Evolutionary conservation across 1,284 basidiomycete species (phyloP), one percentile per base, ranked within the genome.

Genomic region (Ganoderma lucidum): DNA sequence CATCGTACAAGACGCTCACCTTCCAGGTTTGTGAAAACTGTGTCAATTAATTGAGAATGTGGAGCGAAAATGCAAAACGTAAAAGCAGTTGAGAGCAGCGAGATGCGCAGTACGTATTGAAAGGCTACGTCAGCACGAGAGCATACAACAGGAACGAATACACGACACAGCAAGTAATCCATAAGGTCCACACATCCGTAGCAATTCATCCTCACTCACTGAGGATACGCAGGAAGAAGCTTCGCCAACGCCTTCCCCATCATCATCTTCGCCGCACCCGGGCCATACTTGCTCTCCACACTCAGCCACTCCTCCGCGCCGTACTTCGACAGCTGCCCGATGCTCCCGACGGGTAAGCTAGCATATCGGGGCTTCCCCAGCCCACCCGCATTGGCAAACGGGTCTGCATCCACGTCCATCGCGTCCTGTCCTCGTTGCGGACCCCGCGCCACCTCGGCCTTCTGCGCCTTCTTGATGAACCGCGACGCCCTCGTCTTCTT

Each of bases 401-500:
- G 35, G 30, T 5, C 44, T 39, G 37, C 51, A 6, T 35, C 37
- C 6, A 23, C 45, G 2, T 30, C 32, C 42, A 62, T 55, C 23
- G 61, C 59, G 2, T 63, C 62, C 44, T 39, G 23, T 3, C 63
- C 63, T 39, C 32, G 59, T 19, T n/a, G 53, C 2, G 53, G 28
- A 32, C 62, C 30, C 60, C 42, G 65, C 65, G 23, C 68, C 15
- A 19, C 69, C 71, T 53, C 68, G 55, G 17, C 53, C 17, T 67
- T 69, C 60, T 67, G 66, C 2, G 64, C 28, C 39, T 32, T 63
- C 53, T 61, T 64, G 37, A 70, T 37, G n/a, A 68, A 67, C 63
- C 66, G 70, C 39, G 66, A 70, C 5, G 75, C 75, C 6, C 74
- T 69, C 23, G 75, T 72, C 23, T 65, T 67, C 65, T 70, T 74